Evolutionary conservation across 1,284 basidiomycete species (phyloP).

Genomic region (Pyrrhoderma lamaoense): DNA sequence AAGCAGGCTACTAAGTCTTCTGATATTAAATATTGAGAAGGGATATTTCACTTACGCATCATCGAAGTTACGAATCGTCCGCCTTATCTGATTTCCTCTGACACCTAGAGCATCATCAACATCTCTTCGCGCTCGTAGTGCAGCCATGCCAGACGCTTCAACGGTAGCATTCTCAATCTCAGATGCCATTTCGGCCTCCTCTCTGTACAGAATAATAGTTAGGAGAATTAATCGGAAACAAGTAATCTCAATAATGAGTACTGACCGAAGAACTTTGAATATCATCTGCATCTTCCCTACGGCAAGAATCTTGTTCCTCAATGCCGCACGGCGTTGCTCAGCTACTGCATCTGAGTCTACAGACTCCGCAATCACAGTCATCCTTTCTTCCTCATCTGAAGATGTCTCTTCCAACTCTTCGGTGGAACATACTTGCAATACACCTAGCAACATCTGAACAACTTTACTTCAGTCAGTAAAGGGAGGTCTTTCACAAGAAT

Average conservation of each 20-base stretch:
- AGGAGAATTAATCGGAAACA: conserved; percentile 3
- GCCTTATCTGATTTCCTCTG: conserved; percentile 58
- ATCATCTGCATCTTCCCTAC: conserved; percentile 91
- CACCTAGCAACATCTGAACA: conserved; percentile 94
- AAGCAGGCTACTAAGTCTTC: conserved; percentile 6
- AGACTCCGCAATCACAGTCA: conserved; percentile 35
- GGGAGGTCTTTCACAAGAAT: too few species aligned
- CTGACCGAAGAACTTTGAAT: conserved; percentile 81
- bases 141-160: conserved; percentile 14
- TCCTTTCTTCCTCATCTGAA: conserved; percentile 36
- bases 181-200: conserved; percentile 91
- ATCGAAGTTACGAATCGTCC: conserved; percentile 82
- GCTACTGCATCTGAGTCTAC: conserved; percentile 37
- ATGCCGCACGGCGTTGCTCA: conserved; percentile 57
- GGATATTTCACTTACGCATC: conserved; percentile 62
- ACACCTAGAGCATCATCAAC: conserved; percentile 42
- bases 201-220: conserved; percentile 47
- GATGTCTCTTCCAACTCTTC: conserved; percentile 81
- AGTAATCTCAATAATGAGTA: conserved; percentile 13
- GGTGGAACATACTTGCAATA: conserved; percentile 88
- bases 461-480: conserved; percentile 38
- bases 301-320: conserved; percentile 94
- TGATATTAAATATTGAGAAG: background rate
- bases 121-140: conserved; percentile 34
- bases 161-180: conserved; percentile 62